Conservation (phyloP, 164 flowering plant genomes). For the Annona squamosa region DNA sequence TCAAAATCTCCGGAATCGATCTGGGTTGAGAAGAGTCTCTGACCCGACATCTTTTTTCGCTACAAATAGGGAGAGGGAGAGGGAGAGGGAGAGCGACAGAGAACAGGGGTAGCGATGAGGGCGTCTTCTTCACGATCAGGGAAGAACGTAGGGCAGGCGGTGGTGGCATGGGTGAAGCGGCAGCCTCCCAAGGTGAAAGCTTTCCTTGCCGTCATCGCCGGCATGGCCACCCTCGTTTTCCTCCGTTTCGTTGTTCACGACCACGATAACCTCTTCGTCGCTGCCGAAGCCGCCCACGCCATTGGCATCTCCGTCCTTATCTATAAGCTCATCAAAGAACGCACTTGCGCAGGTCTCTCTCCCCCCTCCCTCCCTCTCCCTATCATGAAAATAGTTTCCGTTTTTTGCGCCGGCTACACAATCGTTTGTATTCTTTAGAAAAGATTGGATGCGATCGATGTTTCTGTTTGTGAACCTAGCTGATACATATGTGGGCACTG, state of each 20-base stretch:
- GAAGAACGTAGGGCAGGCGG: conserved; percentile 7
- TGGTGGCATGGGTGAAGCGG: conserved; percentile 16
- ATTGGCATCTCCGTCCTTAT: conserved; percentile 20
- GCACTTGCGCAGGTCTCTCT: conserved; percentile 19
- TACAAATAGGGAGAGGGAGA: neutral
- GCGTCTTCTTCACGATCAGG: conserved; percentile 3
- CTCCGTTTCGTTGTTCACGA: conserved; percentile 20
- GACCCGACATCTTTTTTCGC: no score
- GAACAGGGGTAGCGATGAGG: neutral
- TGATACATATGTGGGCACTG: neutral
- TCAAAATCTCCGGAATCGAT: no score
- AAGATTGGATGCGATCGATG: neutral
- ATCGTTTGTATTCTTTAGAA: neutral
- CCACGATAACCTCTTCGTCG: conserved; percentile 24
- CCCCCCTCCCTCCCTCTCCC: neutral
- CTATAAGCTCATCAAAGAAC: conserved; percentile 23
- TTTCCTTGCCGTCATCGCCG: conserved; percentile 19
- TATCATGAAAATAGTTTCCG: neutral
- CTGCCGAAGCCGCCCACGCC: conserved; percentile 20
- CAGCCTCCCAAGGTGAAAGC: conserved; percentile 24
- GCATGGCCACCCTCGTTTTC: conserved; percentile 21
- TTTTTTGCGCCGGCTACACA: neutral
- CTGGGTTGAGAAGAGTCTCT: no score
- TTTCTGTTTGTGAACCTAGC: neutral
- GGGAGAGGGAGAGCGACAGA: neutral